These are phyloP conservation scores for Loxodes magnus DNA, from an alignment of 73 alveolate genomes.

Conservation along the genomic window DNA sequence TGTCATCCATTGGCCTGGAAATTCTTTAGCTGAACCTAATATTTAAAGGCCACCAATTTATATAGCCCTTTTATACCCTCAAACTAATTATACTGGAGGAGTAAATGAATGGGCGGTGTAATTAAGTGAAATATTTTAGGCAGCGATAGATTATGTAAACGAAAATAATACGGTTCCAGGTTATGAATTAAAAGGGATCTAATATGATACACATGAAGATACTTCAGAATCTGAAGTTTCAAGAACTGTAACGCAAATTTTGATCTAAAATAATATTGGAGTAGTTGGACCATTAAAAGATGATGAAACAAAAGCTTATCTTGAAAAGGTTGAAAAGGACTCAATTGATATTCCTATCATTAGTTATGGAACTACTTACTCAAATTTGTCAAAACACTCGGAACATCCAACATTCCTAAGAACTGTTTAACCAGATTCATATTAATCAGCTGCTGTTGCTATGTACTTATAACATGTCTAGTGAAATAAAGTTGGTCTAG, in stretches of 20 bases:
- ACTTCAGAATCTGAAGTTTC: not conserved
- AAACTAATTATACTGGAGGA: not conserved
- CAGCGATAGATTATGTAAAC: not conserved
- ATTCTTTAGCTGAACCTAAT: constrained; percentile 3
- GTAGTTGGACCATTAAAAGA: not conserved
- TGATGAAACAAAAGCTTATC: not conserved
- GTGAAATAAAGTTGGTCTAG: not conserved
- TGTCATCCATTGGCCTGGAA: constrained; percentile 10
- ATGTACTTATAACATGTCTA: not conserved
- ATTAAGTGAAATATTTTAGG: not conserved
- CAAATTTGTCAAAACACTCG: not conserved
- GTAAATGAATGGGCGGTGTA: not conserved
- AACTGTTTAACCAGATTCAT: not conserved
- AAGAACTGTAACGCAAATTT: not conserved
- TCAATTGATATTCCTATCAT: not conserved
- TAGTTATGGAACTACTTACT: not conserved
- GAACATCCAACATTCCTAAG: not conserved
- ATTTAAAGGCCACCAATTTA: not conserved
- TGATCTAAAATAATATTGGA: not conserved
- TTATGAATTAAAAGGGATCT: not conserved
- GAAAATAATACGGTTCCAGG: not conserved
- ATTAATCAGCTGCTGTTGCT: constrained; percentile 5
- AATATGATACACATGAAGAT: too few species aligned
- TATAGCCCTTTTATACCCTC: constrained; percentile 6
- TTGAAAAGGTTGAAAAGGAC: not conserved